Base-by-base conservation (phyloP, 768 basidiomycete species). In the Rhodotorula babjevae region DNA sequence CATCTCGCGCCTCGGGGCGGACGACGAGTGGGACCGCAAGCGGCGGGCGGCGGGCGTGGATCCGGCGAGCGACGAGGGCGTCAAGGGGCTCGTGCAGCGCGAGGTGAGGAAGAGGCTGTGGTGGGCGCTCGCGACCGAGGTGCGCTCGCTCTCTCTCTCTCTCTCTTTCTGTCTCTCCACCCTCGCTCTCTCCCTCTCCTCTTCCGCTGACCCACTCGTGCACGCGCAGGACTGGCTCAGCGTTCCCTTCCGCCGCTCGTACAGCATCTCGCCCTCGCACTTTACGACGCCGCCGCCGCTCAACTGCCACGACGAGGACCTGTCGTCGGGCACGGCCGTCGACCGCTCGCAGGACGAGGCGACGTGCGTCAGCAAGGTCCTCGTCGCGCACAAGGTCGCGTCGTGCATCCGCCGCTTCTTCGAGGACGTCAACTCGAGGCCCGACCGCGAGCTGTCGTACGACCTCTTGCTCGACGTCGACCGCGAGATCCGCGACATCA, bases 31-130 rank as follows among this genome's bases (percentile, higher is more conserved):
- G 74, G 68, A 68, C 42, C 61, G 49, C 15, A 55, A 64, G 42
- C 65, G 70, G n/a, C 25, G 60, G 42, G 18, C 29, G n/a, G 65
- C 56, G 31, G 74, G 74, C 3, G 47, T 72, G 46, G 70, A 75
- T 14, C 74, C 74, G 16, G 27, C 49, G 29, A 71, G 69, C 49
- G 53, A 57, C 36, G 60, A 50, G 40, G 74, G 60, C 1, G 49
- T 66, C 63, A 75, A 71, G 29, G 70, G 56, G 1, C 15, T 75
- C 15, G 63, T 75, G 40, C 60, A 75, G 60, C 57, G 74, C 27
- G 74, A 75, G 57, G 25, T 75, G 6, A 50, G 74, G 25, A 75
- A 75, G 40, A 46, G 74, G 12, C 25, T 75, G 21, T 75, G 74
- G 74, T 72, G 64, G 40, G 57, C 52, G 11, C 44, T 75, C 12